Evolutionary conservation across 2,329 filamentous ascomycete species (phyloP), one percentile per base, ranked within the genome.

Genomic region (Fusarium coffeatum): DNA sequence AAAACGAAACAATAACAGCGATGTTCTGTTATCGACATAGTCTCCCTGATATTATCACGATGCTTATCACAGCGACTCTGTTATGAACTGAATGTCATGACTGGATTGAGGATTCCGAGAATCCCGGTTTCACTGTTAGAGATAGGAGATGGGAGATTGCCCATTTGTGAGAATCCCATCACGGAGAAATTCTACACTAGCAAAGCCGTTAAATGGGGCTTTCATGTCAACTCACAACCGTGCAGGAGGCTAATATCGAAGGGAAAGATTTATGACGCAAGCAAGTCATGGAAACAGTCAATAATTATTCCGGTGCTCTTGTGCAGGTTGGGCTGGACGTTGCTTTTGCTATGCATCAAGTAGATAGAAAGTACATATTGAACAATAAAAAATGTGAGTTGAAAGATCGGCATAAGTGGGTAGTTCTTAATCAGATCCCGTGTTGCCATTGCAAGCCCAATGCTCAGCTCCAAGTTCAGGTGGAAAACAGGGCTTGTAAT

Each of bases 391-490:
- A 22, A 23, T 12, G 46, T 40, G 32, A 30, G 18, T 43, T 13
- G 11, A 32, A 46, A 22, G 34, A 28, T 47, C 25, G 34, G 10
- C 28, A 30, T 30, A 15, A 15, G 28, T 30, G 28, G 13, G 28
- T 30, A 7, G 28, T 30, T 30, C 28, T 30, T 30, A 15, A 30
- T 30, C 28, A 30, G 28, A 30, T 30, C 28, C n/a, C 23, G 27
- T 15, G 46, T 28, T 13, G 20, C 23, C 41, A 48, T 42, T 43
- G 9, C 20, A 55, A 53, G 18, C 25, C 18, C 48, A 22, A 32
- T 48, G 34, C 12, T 42, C 16, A 58, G 55, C 69, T 53, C 60
- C 64, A 72, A 54, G 59, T 74, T 71, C 67, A 74, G 72, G 72
- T 74, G 69, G 67, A 61, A 18, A 23, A 63, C 54, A 50, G 30